phyloP scores from a whole-genome alignment of 176 grass and related monocot species.

The Hyparrhenia diplandra region DNA sequence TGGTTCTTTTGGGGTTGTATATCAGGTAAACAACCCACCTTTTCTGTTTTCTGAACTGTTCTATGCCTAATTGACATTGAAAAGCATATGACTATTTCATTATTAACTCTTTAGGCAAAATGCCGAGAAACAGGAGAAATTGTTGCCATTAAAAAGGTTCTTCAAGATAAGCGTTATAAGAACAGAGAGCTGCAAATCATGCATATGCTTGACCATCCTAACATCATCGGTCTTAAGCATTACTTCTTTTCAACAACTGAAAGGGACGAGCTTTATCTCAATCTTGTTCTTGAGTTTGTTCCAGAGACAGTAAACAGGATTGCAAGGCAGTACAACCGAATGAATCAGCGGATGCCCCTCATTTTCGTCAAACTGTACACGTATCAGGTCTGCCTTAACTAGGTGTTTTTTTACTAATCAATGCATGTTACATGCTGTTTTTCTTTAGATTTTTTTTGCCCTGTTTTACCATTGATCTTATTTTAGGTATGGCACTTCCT shows the following conservation, averaged over 20 bases:
- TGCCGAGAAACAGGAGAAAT: constrained; percentile 95
- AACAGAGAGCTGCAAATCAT: constrained; percentile 95
- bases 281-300: constrained; percentile 90
- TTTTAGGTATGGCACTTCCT: background rate
- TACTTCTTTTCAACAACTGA: constrained; percentile 92
- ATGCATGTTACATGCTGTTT: background rate
- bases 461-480: background rate
- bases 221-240: constrained; percentile 86
- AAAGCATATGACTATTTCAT: constrained; percentile 12
- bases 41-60: constrained; percentile 15
- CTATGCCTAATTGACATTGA: background rate
- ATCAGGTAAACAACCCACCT: constrained; percentile 51
- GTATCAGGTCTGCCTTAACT: constrained; percentile 63
- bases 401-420: background rate
- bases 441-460: background rate
- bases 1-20: constrained; percentile 95
- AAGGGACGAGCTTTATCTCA: constrained; percentile 87
- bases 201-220: constrained; percentile 99
- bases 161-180: constrained; percentile 98
- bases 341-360: constrained; percentile 83
- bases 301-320: constrained; percentile 87
- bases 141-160: constrained; percentile 94
- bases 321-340: constrained; percentile 75
- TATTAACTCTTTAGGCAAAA: constrained; percentile 68
- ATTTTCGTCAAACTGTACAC: constrained; percentile 90